Conservation (phyloP, 2,329 filamentous ascomycete genomes). For the Emydomyces testavorans region DNA sequence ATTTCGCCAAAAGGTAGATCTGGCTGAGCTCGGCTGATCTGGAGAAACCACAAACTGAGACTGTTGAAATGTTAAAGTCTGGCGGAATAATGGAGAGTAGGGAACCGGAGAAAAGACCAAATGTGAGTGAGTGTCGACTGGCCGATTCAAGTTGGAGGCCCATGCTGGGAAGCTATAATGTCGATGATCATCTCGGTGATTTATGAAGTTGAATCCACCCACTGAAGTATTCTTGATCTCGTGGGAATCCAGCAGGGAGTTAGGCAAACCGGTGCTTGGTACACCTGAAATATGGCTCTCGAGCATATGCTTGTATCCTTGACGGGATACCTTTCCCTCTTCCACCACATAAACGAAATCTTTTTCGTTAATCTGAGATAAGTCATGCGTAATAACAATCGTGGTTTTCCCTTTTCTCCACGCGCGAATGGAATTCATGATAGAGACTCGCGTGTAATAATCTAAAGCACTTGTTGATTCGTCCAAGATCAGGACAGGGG, state of each 20-base stretch:
- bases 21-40: neutral
- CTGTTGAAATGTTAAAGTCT: neutral
- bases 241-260: neutral
- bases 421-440: slow-evolving; percentile 62
- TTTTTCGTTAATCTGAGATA: slow-evolving; percentile 57
- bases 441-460: slow-evolving; percentile 51
- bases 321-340: slow-evolving; percentile 53
- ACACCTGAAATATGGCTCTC: neutral
- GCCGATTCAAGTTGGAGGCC: neutral
- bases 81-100: slow-evolving; percentile 8
- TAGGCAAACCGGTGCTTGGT: neutral
- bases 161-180: slow-evolving; percentile 1
- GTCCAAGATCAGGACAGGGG: slow-evolving; percentile 72
- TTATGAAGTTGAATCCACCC: neutral
- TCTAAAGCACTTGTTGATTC: slow-evolving; percentile 83
- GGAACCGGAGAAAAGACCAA: slow-evolving; percentile 4
- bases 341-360: slow-evolving; percentile 78
- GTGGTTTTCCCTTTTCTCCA: slow-evolving; percentile 79
- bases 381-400: slow-evolving; percentile 85
- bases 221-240: neutral
- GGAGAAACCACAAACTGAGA: neutral
- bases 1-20: no score
- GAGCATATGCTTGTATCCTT: slow-evolving; percentile 47
- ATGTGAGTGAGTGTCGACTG: neutral
- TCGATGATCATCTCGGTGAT: neutral